Conservation (phyloP, 805 yeast species). For the Candida lessepsii region DNA sequence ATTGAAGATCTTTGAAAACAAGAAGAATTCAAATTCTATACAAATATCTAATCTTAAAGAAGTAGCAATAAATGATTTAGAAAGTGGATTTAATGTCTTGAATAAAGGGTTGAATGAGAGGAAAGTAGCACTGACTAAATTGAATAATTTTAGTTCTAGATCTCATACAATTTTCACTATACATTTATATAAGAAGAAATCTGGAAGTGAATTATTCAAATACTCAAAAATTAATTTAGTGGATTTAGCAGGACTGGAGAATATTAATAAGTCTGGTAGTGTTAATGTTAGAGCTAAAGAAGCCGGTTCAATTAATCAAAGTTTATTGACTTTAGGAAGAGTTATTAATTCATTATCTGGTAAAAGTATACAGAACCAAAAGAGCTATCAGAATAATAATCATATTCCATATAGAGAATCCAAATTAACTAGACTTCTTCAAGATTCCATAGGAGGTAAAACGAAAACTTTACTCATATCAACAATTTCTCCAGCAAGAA, state of each 20-base stretch:
- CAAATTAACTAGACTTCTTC: constrained; percentile 69
- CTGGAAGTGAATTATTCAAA: constrained; percentile 12
- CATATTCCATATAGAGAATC: constrained; percentile 89
- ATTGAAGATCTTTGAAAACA: constrained; percentile 40
- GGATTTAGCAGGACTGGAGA: constrained; percentile 95
- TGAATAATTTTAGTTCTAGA: constrained; percentile 71
- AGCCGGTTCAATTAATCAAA: constrained; percentile 90
- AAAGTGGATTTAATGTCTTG: constrained; percentile 55
- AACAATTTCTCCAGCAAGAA: constrained; percentile 81
- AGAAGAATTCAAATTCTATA: constrained; percentile 29
- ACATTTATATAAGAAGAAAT: constrained; percentile 47
- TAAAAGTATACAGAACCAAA: constrained; percentile 5
- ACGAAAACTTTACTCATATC: constrained; percentile 88
- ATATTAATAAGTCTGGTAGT: constrained; percentile 85
- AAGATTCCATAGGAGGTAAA: constrained; percentile 83
- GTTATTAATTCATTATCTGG: constrained; percentile 65
- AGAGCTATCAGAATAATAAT: constrained; percentile 5
- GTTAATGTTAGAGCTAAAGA: constrained; percentile 82
- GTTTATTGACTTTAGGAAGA: constrained; percentile 81
- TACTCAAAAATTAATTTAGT: constrained; percentile 76
- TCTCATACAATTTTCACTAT: constrained; percentile 78
- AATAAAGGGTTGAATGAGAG: constrained; percentile 57
- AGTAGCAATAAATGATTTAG: constrained; percentile 50
- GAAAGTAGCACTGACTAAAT: constrained; percentile 69
- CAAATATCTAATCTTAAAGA: constrained; percentile 67